Evolutionary conservation across 108 stramenopile genomes (phyloP), one percentile per base, ranked within the genome.

Genomic region (Skeletonema grethae): DNA sequence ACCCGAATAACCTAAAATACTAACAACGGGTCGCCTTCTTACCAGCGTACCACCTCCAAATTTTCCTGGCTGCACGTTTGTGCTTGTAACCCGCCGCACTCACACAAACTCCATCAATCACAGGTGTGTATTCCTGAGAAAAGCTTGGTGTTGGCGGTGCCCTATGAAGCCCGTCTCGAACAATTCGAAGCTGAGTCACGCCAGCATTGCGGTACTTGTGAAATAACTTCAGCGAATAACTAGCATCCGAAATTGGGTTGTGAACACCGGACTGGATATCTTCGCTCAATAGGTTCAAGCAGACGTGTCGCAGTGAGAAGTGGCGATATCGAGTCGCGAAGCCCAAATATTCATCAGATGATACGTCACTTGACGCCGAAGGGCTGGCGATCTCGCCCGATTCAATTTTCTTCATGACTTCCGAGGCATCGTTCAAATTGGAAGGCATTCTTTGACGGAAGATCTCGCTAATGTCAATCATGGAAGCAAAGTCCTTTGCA

Each of bases 221-320:
- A 57, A 82, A 84, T 29, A 84, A 70, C 24, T 53, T 35, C 31
- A 84, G 71, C 13, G 76, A 77, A 59, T 82, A 84, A 28, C 53
- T 43, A 9, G 83, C 83, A 66, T 84, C 83, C 16, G 50, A 61
- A 24, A 81, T 69, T n/a, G 95, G 95, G 72, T 93, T 88, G 82
- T 96, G 95, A 10, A 90, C 50, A 13, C 88, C 92, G 30, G 75
- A 77, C 79, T 96, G 83, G 68, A 84, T 81, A 53, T 84, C 83
- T 30, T 67, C 76, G 8, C 65, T 62, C 50, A 80, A 65, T 12
- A 84, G 65, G 36, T 76, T 75, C 32, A 84, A 36, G 71, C 74
- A 79, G 18, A 73, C 72, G 59, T 84, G 83, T 48, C 83, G 61
- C 58, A 84, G 57, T 35, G 71, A 69, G 46, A 82, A 84, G 46